phyloP scores from a whole-genome alignment of 225 moss, liverwort and hornwort genomes.

The Sphagnum contortum region DNA sequence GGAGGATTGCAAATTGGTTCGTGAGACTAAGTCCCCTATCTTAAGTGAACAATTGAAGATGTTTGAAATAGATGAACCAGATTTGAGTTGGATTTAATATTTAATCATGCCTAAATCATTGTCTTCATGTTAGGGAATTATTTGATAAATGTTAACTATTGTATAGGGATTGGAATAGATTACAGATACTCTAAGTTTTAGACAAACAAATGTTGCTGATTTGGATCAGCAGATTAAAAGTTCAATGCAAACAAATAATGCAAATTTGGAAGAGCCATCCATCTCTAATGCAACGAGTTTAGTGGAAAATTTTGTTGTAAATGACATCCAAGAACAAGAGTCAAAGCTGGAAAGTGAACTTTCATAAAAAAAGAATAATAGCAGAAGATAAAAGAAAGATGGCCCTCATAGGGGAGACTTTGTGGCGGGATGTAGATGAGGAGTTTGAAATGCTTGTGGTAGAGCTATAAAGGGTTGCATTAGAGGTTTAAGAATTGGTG shows the following conservation, averaged over 20 bases:
- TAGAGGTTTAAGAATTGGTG: not conserved
- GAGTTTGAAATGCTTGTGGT: not conserved
- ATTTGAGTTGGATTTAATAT: too few relatives aligned
- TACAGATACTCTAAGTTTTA: not conserved
- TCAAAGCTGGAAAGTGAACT: not conserved
- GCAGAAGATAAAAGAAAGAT: not conserved
- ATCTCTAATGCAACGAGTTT: not conserved
- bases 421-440: not conserved
- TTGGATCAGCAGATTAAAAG: too few relatives aligned
- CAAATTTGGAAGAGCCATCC: not conserved
- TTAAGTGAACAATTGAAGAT: not conserved
- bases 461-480: not conserved
- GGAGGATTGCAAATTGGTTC: not conserved
- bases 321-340: not conserved
- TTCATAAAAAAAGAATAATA: not conserved
- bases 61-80: not conserved
- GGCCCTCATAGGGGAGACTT: not conserved
- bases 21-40: too few relatives aligned
- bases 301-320: not conserved
- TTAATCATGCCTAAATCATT: too few relatives aligned
- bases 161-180: not conserved
- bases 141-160: too few relatives aligned
- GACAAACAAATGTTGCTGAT: not conserved
- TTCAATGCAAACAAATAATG: not conserved
- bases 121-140: too few relatives aligned